Base-by-base conservation (phyloP, 1,139 yeast species). In the Sugiyamaella novakii region DNA sequence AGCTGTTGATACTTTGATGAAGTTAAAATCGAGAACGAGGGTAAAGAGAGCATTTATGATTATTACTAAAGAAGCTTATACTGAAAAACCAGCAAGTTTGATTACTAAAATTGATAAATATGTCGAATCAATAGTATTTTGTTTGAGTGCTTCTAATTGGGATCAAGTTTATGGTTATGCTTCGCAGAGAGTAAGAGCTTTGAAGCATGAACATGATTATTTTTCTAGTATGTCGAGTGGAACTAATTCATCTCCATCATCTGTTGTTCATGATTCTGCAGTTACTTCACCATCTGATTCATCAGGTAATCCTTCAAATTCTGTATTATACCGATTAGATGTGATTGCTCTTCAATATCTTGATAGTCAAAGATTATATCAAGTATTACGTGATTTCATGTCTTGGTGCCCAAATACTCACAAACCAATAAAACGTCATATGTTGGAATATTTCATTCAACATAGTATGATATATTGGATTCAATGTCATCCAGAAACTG, bases 101-200 rank as follows among this genome's bases (percentile, higher is more conserved):
- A 34, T 68, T 46, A 65, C 64, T 39, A 74, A 74, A 34, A 77
- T 80, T 37, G 84, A 80, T 58, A 56, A 60, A 11, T 70, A 73
- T 64, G 63, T 79, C 61, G 76, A 76, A 60, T 57, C 71, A 3
- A 63, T 77, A 2, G 61, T 80, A 30, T 70, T 79, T 43, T 82
- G 71, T 59, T 58, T 82, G 12, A 77, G 83, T 1, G 77, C 82
- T 1, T 69, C 85, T 1, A 81, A 83, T 60, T 80, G 85, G 33
- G 55, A 55, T 0, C 79, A 77, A 28, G 56, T 56, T 1, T 63
- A 63, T 40, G 42, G 51, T 1, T 44, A 49, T 12, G 47, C 56
- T 3, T 14, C 40, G n/a, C 31, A 46, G 3, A 27, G 47, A 31
- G 36, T 53, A 36, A 43, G 49, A 31, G 18, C 39, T 5, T 29